Evolutionary conservation across 164 flowering plant species (phyloP), one percentile per base, ranked within the genome.

Genomic region (Annona squamosa): DNA sequence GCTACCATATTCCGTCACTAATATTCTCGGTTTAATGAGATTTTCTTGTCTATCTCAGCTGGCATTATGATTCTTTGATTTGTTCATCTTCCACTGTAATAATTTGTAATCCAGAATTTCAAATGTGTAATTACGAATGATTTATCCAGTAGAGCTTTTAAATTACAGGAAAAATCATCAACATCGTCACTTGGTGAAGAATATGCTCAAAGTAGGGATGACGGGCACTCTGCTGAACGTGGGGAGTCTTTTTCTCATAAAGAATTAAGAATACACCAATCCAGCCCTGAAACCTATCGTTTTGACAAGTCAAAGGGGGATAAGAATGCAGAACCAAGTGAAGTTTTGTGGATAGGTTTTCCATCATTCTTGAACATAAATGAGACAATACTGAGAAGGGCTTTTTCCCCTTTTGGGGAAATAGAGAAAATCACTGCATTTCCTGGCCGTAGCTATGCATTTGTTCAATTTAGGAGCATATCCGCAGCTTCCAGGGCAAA

Each of bases 371-470:
- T 95, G 82, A 88, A 87, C 77, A 88, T 95, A 67, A 94, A 95
- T 78, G 99, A 95, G 76, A 76, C 76, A 67, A 71, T 77, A 46
- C 73, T 93, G 65, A 78, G 96, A 71, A 90, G 80, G 74, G 94
- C 91, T 17, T 92, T 95, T 81, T 81, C 93, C n/a, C 96, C 93
- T 18, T 95, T 88, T 86, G 99, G 99, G 68, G 94, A 89, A 75
- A 87, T 95, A 42, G 93, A 88, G 73, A 95, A 90, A 83, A 82
- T 91, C 64, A 88, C 94, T 46, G 85, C 85, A 69, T 91, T 92
- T 81, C 92, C 96, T 17, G 99, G 98, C 12, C 95, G 97, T 65
- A 92, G 86, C 72, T 95, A 90, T 82, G 97, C 98, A 67, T 95
- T 95, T 84, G 94, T 95, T 72, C 91, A 82, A 48, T 95, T 87